These are phyloP conservation scores for Hyaloperonospora brassicae DNA, from an alignment of 352 stramenopile species.

Conservation along the genomic window DNA sequence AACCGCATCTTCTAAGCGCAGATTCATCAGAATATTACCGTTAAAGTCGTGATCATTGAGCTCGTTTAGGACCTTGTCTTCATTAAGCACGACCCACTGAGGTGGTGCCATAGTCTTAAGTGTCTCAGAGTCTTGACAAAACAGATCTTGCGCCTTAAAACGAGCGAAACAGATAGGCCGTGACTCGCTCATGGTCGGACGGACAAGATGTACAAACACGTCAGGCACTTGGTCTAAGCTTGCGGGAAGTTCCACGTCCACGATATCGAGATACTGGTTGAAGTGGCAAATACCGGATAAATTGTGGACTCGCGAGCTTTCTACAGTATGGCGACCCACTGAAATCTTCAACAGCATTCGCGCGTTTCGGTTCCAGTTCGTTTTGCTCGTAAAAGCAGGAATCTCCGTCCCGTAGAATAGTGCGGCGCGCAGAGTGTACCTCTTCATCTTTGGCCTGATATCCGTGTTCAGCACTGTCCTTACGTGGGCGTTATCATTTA, in stretches of 20 bases:
- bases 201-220: slow-evolving; percentile 70
- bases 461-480: slow-evolving; percentile 47
- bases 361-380: slow-evolving; percentile 57
- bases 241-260: slow-evolving; percentile 45
- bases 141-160: slow-evolving; percentile 61
- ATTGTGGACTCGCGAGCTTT: slow-evolving; percentile 53
- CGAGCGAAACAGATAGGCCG: slow-evolving; percentile 76
- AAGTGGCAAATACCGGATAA: slow-evolving; percentile 64
- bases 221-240: slow-evolving; percentile 75
- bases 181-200: slow-evolving; percentile 44
- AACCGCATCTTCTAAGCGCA: slow-evolving; percentile 43
- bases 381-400: slow-evolving; percentile 60
- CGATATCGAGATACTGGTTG: slow-evolving; percentile 65
- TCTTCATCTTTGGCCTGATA: slow-evolving; percentile 31
- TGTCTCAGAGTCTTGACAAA: slow-evolving; percentile 33
- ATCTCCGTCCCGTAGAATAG: slow-evolving; percentile 80
- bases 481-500: slow-evolving; percentile 59
- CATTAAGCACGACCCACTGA: slow-evolving; percentile 62
- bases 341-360: slow-evolving; percentile 73
- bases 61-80: slow-evolving; percentile 76
- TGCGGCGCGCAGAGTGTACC: slow-evolving; percentile 53
- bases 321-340: slow-evolving; percentile 48
- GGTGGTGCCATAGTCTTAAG: slow-evolving; percentile 34
- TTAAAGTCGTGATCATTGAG: slow-evolving; percentile 79
- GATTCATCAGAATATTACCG: slow-evolving; percentile 73